A percentile compares a stretch with the other conserved stretches of the same genome.
Conservation (phyloP, 2,329 filamentous ascomycete genomes). For the Lizonia empirigonia region DNA sequence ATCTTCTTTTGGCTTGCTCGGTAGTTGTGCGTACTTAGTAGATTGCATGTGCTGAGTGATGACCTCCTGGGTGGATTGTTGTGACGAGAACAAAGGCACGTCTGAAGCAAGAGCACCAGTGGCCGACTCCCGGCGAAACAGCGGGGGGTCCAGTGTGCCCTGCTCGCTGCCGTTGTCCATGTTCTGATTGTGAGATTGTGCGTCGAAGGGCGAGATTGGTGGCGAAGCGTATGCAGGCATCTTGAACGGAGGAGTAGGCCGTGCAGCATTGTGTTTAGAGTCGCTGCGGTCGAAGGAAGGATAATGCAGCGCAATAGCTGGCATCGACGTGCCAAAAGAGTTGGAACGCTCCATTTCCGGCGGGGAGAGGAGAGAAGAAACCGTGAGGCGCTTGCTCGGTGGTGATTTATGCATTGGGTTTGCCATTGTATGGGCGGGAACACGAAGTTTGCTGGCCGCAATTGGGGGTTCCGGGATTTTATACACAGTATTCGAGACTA, state of each 20-base stretch:
- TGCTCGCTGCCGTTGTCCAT: slow-evolving; percentile 38
- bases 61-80: slow-evolving; percentile 27
- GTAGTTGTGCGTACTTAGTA: slow-evolving; percentile 33
- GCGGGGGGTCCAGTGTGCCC: slow-evolving; percentile 43
- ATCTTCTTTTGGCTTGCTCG: slow-evolving; percentile 42
- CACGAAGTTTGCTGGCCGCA: slow-evolving; percentile 27
- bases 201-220: slow-evolving; percentile 48
- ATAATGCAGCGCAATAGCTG: slow-evolving; percentile 24
- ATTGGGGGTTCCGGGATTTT: slow-evolving; percentile 18
- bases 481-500: slow-evolving; percentile 14
- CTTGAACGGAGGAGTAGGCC: slow-evolving; percentile 25
- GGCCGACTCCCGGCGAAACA: slow-evolving; percentile 36
- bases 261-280: slow-evolving; percentile 19
- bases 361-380: slow-evolving; percentile 50
- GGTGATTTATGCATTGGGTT: slow-evolving; percentile 36
- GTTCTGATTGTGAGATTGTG: slow-evolving; percentile 46
- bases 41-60: slow-evolving; percentile 47
- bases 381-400: slow-evolving; percentile 41
- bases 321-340: slow-evolving; percentile 48
- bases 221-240: slow-evolving; percentile 46
- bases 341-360: slow-evolving; percentile 49
- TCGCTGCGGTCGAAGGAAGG: slow-evolving; percentile 20
- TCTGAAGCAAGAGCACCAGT: slow-evolving; percentile 35
- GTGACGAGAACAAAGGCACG: slow-evolving; percentile 41
- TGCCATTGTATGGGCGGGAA: slow-evolving; percentile 29